phyloP scores from a whole-genome alignment of 2,329 filamentous ascomycete species.

The Alternaria triticina region DNA sequence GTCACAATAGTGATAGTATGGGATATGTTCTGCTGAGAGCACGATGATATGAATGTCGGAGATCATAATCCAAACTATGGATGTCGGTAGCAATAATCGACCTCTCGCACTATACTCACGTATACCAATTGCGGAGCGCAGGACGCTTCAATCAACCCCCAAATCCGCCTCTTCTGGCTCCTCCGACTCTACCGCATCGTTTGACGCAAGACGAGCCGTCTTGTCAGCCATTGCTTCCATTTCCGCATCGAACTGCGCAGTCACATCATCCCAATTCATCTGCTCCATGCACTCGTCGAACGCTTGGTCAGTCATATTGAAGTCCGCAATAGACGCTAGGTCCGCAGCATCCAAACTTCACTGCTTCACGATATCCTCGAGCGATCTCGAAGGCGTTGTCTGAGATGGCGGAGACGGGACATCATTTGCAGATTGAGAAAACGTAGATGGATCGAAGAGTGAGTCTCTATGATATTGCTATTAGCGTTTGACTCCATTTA shows the following conservation, averaged over 20 bases:
- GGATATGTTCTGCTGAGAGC: background rate
- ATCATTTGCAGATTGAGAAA: slow-evolving; percentile 1
- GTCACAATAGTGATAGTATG: background rate
- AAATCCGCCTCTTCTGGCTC: background rate
- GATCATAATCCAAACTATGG: background rate
- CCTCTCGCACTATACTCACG: background rate
- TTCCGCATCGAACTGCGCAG: background rate
- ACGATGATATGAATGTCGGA: background rate
- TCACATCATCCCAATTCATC: background rate
- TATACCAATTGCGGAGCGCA: background rate
- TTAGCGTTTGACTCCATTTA: slow-evolving; percentile 49
- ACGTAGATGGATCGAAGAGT: background rate
- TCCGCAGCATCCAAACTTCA: background rate
- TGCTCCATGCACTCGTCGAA: background rate
- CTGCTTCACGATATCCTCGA: background rate
- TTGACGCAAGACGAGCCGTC: background rate
- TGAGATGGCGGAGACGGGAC: background rate
- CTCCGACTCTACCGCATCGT: background rate
- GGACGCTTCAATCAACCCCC: background rate
- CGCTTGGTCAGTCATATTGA: background rate
- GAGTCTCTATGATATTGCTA: slow-evolving; percentile 21
- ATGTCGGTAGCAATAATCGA: background rate
- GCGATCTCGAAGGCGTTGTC: background rate
- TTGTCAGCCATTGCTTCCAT: background rate
- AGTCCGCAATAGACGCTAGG: background rate